Percentiles rank a stretch among this genome's conserved stretches.
phyloP scores from a whole-genome alignment of 805 yeast genomes.

The Saccharomycopsis oosterbeekiorum region DNA sequence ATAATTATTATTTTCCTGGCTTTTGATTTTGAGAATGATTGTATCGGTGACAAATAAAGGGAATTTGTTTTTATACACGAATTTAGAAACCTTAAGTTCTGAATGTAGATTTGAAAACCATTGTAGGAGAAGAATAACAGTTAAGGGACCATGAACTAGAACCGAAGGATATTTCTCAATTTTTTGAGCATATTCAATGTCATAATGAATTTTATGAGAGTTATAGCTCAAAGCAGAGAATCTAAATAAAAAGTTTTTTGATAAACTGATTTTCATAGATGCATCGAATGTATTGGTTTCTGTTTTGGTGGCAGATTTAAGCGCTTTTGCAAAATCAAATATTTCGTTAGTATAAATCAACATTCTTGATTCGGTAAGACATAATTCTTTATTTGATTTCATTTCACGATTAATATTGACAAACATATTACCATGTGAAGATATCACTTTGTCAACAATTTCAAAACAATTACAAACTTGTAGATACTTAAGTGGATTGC shows the following conservation, averaged over 20 bases:
- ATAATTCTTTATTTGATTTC: conserved; percentile 22
- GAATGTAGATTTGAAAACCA: conserved; percentile 31
- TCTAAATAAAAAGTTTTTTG: conserved; percentile 40
- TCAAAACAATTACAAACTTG: conserved; percentile 43
- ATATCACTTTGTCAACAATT: conserved; percentile 30
- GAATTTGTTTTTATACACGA: conserved; percentile 39
- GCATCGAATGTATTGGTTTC: conserved; percentile 2
- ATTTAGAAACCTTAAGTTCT: conserved; percentile 16
- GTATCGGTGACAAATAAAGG: conserved; percentile 40
- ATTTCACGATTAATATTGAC: conserved; percentile 50
- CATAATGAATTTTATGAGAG: conserved; percentile 77
- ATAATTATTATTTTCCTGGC: conserved; percentile 10
- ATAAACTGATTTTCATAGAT: conserved; percentile 26
- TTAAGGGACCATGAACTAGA: conserved; percentile 75
- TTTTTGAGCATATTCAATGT: conserved; percentile 39
- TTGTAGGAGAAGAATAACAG: conserved; percentile 49
- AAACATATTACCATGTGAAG: conserved; percentile 28
- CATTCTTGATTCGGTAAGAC: conserved; percentile 44
- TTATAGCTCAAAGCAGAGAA: conserved; percentile 74
- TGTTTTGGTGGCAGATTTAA: conserved; percentile 13
- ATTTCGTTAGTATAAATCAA: conserved; percentile 52
- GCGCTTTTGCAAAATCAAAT: conserved; percentile 19
- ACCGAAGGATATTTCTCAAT: conserved; percentile 52
- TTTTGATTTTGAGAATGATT: conserved; percentile 23
- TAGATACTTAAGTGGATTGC: conserved; percentile 29